These are phyloP conservation scores for rapeseed (Brassica napus) DNA, from an alignment of 345 rosid genomes.

Conservation along the genomic window Da-Ae NC_063438.1:8278001-8278500, in stretches of 20 bases:
- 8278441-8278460: neutral
- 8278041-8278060: slow-evolving; percentile 40
- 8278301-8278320: neutral
- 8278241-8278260: neutral
- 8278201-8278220: neutral
- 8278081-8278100: too few relatives aligned
- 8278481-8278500: neutral
- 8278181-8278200: neutral
- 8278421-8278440: neutral
- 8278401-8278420: neutral
- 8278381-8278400: neutral
- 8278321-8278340: neutral
- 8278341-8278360: neutral
- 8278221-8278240: too few relatives aligned
- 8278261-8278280: neutral
- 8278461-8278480: neutral
- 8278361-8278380: neutral
- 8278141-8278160: neutral
- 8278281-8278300: neutral
- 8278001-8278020: slow-evolving; percentile 30
- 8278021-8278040: slow-evolving; percentile 46
- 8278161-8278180: neutral
- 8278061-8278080: slow-evolving; percentile 11
- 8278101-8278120: neutral
- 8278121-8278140: neutral